A percentile compares a stretch with the other conserved stretches of the same genome.
phyloP scores from a whole-genome alignment of 2,329 filamentous ascomycete genomes.

The Diaporthe ilicicola region DNA sequence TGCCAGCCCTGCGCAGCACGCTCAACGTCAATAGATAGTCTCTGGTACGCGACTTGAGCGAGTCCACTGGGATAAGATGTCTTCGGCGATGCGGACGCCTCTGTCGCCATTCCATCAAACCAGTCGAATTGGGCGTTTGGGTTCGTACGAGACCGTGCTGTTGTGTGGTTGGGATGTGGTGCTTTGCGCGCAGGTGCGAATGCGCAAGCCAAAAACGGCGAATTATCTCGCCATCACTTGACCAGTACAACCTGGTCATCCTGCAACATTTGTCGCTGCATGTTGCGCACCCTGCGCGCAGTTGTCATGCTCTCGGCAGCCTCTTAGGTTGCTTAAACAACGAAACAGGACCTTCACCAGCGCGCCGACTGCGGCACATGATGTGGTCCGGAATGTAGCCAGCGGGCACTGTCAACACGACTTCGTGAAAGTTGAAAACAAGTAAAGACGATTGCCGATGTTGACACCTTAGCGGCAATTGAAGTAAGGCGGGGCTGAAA shows the following conservation, averaged over 20 bases:
- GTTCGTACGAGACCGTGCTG: too few species aligned
- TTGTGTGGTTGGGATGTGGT: too few species aligned
- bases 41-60: too few species aligned
- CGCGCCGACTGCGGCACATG: background rate
- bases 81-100: background rate
- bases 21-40: too few species aligned
- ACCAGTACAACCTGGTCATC: background rate
- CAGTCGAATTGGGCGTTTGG: too few species aligned
- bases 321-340: background rate
- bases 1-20: too few species aligned
- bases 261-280: too few species aligned
- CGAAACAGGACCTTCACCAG: too few species aligned
- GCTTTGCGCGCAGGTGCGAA: too few species aligned
- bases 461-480: background rate
- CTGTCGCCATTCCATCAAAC: background rate
- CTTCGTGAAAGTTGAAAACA: background rate
- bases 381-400: background rate
- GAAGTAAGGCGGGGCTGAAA: background rate
- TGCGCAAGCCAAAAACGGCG: background rate
- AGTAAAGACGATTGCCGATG: background rate
- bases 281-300: too few species aligned
- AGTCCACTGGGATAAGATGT: too few species aligned
- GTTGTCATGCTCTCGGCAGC: background rate
- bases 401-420: background rate
- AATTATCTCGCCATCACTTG: background rate